A percentile compares a stretch with the other conserved stretches of the same genome.
Evolutionary conservation across 345 rosid genomes (phyloP).

Genomic region (Hibiscus trionum): DNA sequence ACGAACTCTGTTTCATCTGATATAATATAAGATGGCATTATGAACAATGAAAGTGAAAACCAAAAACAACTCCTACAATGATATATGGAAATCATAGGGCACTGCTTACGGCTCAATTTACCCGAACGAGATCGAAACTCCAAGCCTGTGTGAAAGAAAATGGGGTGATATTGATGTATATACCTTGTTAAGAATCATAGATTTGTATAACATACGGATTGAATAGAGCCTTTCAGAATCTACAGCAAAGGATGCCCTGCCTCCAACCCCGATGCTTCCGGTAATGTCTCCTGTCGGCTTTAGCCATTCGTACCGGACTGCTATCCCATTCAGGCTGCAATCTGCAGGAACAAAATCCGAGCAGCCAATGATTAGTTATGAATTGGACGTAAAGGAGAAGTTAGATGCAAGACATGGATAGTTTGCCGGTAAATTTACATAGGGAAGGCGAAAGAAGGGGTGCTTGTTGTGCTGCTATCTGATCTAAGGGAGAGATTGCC

Average conservation of each 20-base stretch:
- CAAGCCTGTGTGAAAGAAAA: neutral
- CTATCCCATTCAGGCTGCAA: constrained; percentile 86
- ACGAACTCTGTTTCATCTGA: neutral
- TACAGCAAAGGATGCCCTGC: constrained; percentile 69
- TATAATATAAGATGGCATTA: neutral
- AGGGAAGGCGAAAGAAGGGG: constrained; percentile 92
- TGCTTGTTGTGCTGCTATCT: constrained; percentile 88
- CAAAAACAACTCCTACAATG: neutral
- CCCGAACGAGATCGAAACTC: neutral
- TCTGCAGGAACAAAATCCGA: constrained; percentile 30
- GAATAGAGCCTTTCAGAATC: constrained; percentile 49
- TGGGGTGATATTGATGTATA: no score
- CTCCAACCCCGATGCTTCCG: constrained; percentile 61
- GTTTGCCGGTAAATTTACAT: constrained; percentile 29
- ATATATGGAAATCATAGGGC: neutral
- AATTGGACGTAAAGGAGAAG: neutral
- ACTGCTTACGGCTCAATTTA: constrained; percentile 7
- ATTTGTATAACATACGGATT: constrained; percentile 25
- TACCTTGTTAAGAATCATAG: neutral
- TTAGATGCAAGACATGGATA: neutral
- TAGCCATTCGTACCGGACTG: constrained; percentile 87
- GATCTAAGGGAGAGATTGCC: constrained; percentile 83
- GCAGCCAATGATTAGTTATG: neutral
- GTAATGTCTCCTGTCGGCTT: constrained; percentile 46
- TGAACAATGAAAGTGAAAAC: neutral